Conservation (phyloP, 2,329 filamentous ascomycete species). For the Teratosphaeria zuluensis region DNA sequence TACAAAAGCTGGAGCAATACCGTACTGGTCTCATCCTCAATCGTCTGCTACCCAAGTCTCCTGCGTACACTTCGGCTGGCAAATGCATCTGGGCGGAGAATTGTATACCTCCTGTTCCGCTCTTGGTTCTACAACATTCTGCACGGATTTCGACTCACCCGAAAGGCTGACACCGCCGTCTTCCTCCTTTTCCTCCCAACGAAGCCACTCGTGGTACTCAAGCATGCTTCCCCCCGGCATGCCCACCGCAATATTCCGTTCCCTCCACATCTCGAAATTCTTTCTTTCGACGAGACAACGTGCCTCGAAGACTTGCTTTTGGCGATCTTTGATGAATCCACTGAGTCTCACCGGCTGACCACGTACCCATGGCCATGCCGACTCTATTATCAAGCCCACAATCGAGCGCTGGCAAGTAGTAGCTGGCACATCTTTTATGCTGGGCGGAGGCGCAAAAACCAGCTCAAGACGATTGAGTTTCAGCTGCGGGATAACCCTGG, state of each 20-base stretch:
- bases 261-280: conserved; percentile 10
- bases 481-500: conserved; percentile 5
- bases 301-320: conserved; percentile 15
- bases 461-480: conserved; percentile 11
- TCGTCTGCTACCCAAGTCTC: conserved; percentile 1
- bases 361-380: conserved; percentile 13
- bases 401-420: conserved; percentile 15
- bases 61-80: background rate
- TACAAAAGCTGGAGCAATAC: background rate
- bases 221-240: conserved; percentile 1
- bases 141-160: background rate
- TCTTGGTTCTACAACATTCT: background rate
- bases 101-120: background rate
- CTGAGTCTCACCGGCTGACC: conserved; percentile 15
- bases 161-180: conserved; percentile 12
- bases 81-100: background rate
- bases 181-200: conserved; percentile 2
- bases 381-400: conserved; percentile 14
- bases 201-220: conserved; percentile 10
- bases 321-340: conserved; percentile 15
- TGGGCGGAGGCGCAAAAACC: conserved; percentile 4
- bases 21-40: background rate
- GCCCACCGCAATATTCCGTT: conserved; percentile 1
- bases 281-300: conserved; percentile 4
- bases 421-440: conserved; percentile 1